phyloP scores from a whole-genome alignment of 768 basidiomycete species.

The Pulveroboletus sp. region DNA sequence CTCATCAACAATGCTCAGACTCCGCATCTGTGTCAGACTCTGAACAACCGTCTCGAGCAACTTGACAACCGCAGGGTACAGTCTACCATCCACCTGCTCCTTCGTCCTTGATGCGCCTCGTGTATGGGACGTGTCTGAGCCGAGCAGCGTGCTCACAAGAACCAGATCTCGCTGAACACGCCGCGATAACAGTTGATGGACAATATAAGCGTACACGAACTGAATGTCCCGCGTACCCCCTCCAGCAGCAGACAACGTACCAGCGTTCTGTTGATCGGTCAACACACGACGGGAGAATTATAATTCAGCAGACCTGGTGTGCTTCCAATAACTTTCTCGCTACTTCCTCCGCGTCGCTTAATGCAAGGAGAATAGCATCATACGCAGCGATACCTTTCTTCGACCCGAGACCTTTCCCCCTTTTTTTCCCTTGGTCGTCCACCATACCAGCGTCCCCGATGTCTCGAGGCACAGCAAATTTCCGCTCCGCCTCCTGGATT shows the following conservation, averaged over 20 bases:
- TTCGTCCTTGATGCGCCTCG: constrained; percentile 27
- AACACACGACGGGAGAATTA: background rate
- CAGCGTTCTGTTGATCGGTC: constrained; percentile 35
- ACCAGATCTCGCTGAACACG: constrained; percentile 88
- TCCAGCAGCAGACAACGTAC: constrained; percentile 34
- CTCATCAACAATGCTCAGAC: constrained; percentile 81
- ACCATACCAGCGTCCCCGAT: constrained; percentile 23
- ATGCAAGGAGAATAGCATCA: constrained; percentile 74
- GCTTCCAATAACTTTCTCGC: constrained; percentile 75
- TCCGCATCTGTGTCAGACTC: constrained; percentile 78
- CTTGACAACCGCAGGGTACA: constrained; percentile 87
- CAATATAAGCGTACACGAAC: constrained; percentile 82
- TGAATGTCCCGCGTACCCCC: constrained; percentile 65
- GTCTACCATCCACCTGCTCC: constrained; percentile 59
- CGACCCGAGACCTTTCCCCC: constrained; percentile 40
- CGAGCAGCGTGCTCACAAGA: constrained; percentile 61
- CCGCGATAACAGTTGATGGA: constrained; percentile 81
- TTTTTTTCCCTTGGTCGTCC: constrained; percentile 30
- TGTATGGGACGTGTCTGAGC: constrained; percentile 35
- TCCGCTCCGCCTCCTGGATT: constrained; percentile 72
- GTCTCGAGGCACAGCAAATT: constrained; percentile 40
- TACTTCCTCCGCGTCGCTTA: constrained; percentile 88
- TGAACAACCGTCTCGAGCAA: constrained; percentile 82
- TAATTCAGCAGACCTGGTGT: constrained; percentile 57
- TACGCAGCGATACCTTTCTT: constrained; percentile 83